Base-by-base conservation (phyloP, 768 basidiomycete species). In the Leucogyrophana mollusca region DNA sequence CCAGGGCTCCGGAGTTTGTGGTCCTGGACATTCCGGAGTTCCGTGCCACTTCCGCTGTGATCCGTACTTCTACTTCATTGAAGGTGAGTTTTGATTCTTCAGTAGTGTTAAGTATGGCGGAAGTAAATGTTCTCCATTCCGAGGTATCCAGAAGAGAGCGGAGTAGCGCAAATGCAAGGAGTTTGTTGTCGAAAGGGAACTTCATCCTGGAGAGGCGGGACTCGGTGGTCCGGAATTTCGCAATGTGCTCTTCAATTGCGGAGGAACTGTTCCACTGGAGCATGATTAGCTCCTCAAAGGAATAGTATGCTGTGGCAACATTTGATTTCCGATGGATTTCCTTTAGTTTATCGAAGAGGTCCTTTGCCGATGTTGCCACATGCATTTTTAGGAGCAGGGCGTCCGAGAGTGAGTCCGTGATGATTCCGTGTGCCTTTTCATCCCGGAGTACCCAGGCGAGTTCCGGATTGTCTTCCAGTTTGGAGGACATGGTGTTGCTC, bases 121-220 rank as follows among this genome's bases (percentile, higher is more conserved):
- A 32, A 14, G 20, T 43, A 20, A 43, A 43, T 8, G 30, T 24
- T 14, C 20, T 33, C 42, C 42, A 43, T 30, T 43, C 30, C 16
- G 42, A 16, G 14, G 42, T 43, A n/a, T 39, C 16, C 4, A 32
- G 42, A 9, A 43, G 27, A 3, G 42, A 43, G 27, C 14, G 14
- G 25, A 43, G 42, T n/a, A 43, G 27, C n/a, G 42, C 30, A 30
- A 43, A 43, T 10, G 42, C 25, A 3, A 43, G 24, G 10, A 43
- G 42, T 33, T 43, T 43, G 9, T 14, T 10, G 32, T 43, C 42
- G 34, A 43, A n/a, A 5, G 1, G 8, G n/a, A 43, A 43, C 20
- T 43, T 43, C 42, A 43, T 43, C 20, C 42, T 33, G 16, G 42
- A 24, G 21, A 43, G 42, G 13, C 42, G 30, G 42, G 42, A 30